phyloP scores from a whole-genome alignment of 176 grass and related monocot species.

The Triticum monococcum region DNA sequence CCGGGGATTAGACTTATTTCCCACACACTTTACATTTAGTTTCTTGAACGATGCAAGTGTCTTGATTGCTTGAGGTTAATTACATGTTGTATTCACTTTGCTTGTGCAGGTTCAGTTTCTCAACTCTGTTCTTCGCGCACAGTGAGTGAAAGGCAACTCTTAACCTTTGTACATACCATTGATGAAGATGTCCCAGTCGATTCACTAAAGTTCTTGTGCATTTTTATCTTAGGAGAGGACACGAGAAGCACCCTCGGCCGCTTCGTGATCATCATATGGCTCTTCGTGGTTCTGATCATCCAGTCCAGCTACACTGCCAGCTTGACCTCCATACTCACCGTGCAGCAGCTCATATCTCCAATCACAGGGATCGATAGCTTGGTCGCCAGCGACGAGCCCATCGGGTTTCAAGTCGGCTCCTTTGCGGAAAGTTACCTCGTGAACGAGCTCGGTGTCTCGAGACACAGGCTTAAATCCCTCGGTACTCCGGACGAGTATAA shows the following conservation, averaged over 20 bases:
- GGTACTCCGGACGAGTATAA: slow-evolving; percentile 43
- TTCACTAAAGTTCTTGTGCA: background rate
- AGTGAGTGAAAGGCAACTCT: slow-evolving; percentile 55
- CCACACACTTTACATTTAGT: background rate
- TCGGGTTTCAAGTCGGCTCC: slow-evolving; percentile 69
- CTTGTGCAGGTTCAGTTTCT: slow-evolving; percentile 87
- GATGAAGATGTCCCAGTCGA: background rate
- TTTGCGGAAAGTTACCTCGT: slow-evolving; percentile 69
- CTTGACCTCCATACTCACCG: slow-evolving; percentile 83
- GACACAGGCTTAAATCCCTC: slow-evolving; percentile 59
- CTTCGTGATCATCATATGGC: slow-evolving; percentile 76
- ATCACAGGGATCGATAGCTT: slow-evolving; percentile 71
- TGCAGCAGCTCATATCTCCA: slow-evolving; percentile 74
- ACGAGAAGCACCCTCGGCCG: slow-evolving; percentile 69
- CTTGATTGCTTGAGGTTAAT: slow-evolving; percentile 7
- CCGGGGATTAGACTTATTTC: background rate
- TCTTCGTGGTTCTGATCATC: slow-evolving; percentile 87
- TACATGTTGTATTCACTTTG: slow-evolving; percentile 14
- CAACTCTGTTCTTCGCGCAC: slow-evolving; percentile 86
- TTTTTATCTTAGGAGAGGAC: slow-evolving; percentile 56
- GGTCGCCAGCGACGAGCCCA: slow-evolving; percentile 54
- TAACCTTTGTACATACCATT: background rate
- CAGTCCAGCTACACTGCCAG: slow-evolving; percentile 86
- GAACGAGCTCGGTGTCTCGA: slow-evolving; percentile 58
- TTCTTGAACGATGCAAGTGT: background rate